Evolutionary conservation across 768 basidiomycete species (phyloP).

Genomic region (Mycena indigotica): DNA sequence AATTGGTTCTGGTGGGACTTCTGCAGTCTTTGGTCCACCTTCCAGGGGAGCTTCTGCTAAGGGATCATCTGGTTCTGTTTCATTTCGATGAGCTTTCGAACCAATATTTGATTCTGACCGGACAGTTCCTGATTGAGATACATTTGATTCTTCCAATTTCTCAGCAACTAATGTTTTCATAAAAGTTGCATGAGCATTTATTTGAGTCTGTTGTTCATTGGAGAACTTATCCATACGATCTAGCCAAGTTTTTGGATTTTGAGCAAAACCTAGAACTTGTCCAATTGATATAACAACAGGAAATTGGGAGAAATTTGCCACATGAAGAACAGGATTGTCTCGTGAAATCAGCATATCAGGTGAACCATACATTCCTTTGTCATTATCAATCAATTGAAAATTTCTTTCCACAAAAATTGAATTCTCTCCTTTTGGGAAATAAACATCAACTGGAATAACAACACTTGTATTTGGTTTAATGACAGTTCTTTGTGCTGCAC

Average conservation of each 20-base stretch:
- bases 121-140: neutral
- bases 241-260: slow-evolving; percentile 19
- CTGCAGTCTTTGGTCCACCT: slow-evolving; percentile 35
- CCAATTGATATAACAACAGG: slow-evolving; percentile 17
- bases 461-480: slow-evolving; percentile 21
- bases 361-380: slow-evolving; percentile 11
- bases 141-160: neutral
- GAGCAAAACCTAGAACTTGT: slow-evolving; percentile 14
- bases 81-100: slow-evolving; percentile 9
- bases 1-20: slow-evolving; percentile 20
- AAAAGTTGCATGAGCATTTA: neutral
- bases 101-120: neutral
- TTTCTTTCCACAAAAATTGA: slow-evolving; percentile 20
- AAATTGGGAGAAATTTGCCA: slow-evolving; percentile 9
- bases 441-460: slow-evolving; percentile 5
- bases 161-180: neutral
- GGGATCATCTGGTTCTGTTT: slow-evolving; percentile 11
- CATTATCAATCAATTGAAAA: slow-evolving; percentile 4
- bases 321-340: slow-evolving; percentile 2
- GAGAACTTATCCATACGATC: slow-evolving; percentile 15
- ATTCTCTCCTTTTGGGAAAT: neutral
- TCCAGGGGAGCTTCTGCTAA: slow-evolving; percentile 24
- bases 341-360: slow-evolving; percentile 20
- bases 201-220: neutral
- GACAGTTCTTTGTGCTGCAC: slow-evolving; percentile 1